Evolutionary conservation across 2,329 filamentous ascomycete species (phyloP), one percentile per base, ranked within the genome.

Genomic region (Neofusicoccum laricinum): DNA sequence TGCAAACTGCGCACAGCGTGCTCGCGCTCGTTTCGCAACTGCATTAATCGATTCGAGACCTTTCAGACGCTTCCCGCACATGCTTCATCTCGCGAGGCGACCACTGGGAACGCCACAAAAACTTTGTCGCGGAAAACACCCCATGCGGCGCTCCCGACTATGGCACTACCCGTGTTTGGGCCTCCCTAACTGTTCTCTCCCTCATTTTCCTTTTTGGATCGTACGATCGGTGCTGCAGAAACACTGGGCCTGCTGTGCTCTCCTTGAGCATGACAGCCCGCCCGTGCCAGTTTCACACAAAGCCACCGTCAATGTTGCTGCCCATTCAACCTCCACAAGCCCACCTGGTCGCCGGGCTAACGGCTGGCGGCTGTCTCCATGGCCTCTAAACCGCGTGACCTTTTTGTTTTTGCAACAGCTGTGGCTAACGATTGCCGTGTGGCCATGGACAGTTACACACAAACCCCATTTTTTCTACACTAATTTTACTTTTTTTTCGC

Each of bases 201-300:
- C 25, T 46, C 17, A 34, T 36, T 46, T 46, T 59, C 55, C 41
- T 59, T 59, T 59, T 59, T 36, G 5, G 40, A 59, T 59, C 40
- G 40, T 46, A 59, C n/a, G 40, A 59, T 59, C 43, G 10, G 46
- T 46, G 41, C 40, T 46, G 55, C 55, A 59, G 40, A 58, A 59
- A 59, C 40, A 59, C 25, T 34, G 55, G 25, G 55, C 40, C 55
- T 12, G 21, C 36, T 19, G 40, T 38, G 36, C 36, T 38, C 17
- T 34, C 12, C 14, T 36, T 58, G 53, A 50, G 21, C 21, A 50
- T 34, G 46, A 50, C 7, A 25, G 10, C 21, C 36, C 36, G 32
- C 21, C 38, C 40, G 43, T 59, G 40, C 40, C 25, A 34, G 55
- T 59, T 59, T 59, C 55, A 59, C 41, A 34, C 55, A 59, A 46